Base-by-base conservation (phyloP, 2,329 filamentous ascomycete genomes). In the Ceratocystis harringtonii region DNA sequence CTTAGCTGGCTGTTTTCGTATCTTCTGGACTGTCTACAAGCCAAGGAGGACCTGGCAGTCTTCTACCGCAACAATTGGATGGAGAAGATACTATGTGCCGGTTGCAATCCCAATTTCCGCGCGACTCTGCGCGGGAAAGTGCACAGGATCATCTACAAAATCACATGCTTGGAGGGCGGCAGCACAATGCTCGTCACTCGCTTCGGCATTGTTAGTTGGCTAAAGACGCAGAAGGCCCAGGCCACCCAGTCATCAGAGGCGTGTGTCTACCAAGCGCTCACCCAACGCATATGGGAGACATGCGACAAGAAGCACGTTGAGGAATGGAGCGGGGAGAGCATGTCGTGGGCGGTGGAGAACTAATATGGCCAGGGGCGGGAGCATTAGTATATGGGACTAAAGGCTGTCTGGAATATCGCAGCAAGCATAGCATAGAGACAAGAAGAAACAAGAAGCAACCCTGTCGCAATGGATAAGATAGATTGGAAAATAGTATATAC, bases 111-210 rank as follows among this genome's bases (percentile, higher is more conserved):
- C 0, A 85, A 84, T 64, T 79, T 89, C 67, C 78, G 81, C 2
- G 74, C 78, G 19, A 77, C 79, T 17, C 76, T 87, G 17, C 83
- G 84, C 67, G 83, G 82, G 64, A 84, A 85, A 69, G 75, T 84
- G 15, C 72, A 84, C 32, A 75, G 76, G 72, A 80, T 94, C 25
- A 69, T 95, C 17, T 86, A 86, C 70, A 81, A 87, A 50, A 84
- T 86, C 2, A 85, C 84, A 0, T 80, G 80, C 58, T 82, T 92
- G 41, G 81, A 85, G 36, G 85, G 82, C 1, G 90, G 89, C 0
- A 90, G 88, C 73, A 89, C 86, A 3, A 92, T 88, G n/a, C 78
- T 95, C 58, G 80, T 90, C 45, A 95, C 90, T 0, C 79, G 91
- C 66, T 85, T 87, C 55, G 89, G 88, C 17, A 77, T 88, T 22